Conservation (phyloP, 2,329 filamentous ascomycete genomes). For the Mariannaea sp. region DNA sequence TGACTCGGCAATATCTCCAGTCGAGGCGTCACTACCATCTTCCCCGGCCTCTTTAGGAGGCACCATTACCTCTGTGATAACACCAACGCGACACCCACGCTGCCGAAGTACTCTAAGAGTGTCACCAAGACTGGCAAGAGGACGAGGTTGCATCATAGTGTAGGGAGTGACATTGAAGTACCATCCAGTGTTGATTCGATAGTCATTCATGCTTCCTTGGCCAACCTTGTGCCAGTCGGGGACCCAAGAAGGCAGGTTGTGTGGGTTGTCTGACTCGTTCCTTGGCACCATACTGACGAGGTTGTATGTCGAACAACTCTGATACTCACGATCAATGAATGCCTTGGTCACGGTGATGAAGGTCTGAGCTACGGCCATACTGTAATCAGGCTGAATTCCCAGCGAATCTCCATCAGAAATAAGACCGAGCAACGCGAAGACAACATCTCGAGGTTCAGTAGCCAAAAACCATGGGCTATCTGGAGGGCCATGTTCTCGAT, state of each 20-base stretch:
- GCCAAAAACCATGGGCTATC: too few relatives aligned
- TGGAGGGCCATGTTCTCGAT: too few relatives aligned
- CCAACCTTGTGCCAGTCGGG: constrained; percentile 19
- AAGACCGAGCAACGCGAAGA: constrained; percentile 25
- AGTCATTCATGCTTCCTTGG: background rate
- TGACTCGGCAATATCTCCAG: too few relatives aligned
- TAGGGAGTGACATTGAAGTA: too few relatives aligned
- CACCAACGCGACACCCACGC: too few relatives aligned
- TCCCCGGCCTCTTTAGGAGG: too few relatives aligned
- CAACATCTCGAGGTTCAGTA: constrained; percentile 26
- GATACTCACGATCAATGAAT: background rate
- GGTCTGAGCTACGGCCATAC: background rate
- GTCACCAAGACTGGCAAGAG: too few relatives aligned
- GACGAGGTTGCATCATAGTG: too few relatives aligned
- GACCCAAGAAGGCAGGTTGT: constrained; percentile 24
- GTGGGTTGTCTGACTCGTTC: background rate
- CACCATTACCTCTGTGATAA: too few relatives aligned
- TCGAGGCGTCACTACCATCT: too few relatives aligned
- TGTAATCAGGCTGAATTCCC: constrained; percentile 11
- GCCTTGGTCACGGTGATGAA: constrained; percentile 19
- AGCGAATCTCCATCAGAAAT: constrained; percentile 13
- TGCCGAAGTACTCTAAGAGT: too few relatives aligned
- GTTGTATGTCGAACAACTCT: background rate
- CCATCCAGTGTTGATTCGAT: too few relatives aligned
- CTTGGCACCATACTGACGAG: constrained; percentile 19